A percentile compares a stretch with the other conserved stretches of the same genome.
Evolutionary conservation across 306 rosid species (phyloP).

Genomic region (Casuarina cunninghamiana): DNA sequence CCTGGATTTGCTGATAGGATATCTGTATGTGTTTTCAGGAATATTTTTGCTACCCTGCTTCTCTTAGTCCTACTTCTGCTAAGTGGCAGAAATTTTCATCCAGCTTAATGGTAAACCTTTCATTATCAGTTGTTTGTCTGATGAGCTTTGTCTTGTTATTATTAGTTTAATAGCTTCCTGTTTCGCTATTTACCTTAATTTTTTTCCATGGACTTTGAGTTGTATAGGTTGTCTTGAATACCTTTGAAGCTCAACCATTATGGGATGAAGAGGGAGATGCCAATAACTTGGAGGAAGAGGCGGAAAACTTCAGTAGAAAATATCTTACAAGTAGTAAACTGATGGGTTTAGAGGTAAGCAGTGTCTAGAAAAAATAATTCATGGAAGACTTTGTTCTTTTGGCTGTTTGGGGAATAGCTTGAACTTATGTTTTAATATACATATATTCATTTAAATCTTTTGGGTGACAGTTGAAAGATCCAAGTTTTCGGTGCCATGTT

Average conservation of each 20-base stretch:
- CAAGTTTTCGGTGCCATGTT: constrained; percentile 91
- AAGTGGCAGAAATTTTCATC: constrained; percentile 92
- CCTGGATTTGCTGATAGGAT: constrained; percentile 10
- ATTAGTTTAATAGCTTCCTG: background rate
- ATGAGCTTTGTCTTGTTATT: constrained; percentile 3
- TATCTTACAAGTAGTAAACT: constrained; percentile 96
- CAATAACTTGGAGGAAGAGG: constrained; percentile 84
- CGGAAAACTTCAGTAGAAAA: constrained; percentile 86
- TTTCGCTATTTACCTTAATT: constrained; percentile 9
- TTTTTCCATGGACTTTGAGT: constrained; percentile 28
- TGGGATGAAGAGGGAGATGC: constrained; percentile 96
- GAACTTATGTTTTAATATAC: constrained; percentile 16
- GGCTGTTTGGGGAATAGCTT: constrained; percentile 19
- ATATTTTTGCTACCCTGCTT: constrained; percentile 75
- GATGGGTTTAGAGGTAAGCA: constrained; percentile 88
- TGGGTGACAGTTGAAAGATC: constrained; percentile 72
- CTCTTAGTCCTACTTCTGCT: constrained; percentile 54
- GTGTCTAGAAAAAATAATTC: constrained; percentile 24
- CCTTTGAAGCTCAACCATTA: constrained; percentile 95
- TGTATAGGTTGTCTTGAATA: constrained; percentile 70
- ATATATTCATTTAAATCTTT: background rate
- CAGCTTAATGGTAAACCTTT: constrained; percentile 62
- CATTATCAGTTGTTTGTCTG: constrained; percentile 10
- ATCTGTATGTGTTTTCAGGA: constrained; percentile 58
- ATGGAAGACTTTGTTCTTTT: background rate